Percentiles rank a stretch among this genome's conserved stretches.
Conservation (phyloP, 768 basidiomycete species). For the Leucosporidium scottii region DNA sequence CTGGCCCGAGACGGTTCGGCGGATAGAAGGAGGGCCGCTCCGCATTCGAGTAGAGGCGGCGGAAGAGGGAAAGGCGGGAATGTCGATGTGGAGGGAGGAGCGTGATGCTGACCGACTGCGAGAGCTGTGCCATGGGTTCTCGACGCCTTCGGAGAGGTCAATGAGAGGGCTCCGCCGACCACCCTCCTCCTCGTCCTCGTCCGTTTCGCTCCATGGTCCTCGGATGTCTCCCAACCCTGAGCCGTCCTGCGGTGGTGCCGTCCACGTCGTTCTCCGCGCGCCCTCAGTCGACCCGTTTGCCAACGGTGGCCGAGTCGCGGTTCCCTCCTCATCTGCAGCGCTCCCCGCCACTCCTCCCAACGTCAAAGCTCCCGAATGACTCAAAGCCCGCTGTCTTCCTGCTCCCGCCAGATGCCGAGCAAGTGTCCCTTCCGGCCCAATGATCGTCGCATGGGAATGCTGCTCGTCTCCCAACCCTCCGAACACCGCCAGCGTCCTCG, state of each 20-base stretch:
- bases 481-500: constrained; percentile 31
- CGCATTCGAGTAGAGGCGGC: not conserved
- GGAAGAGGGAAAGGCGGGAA: not conserved
- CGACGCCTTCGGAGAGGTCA: constrained; percentile 20
- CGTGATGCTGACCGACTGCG: not conserved
- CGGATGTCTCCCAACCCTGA: not conserved
- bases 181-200: not conserved
- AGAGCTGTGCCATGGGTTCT: constrained; percentile 25
- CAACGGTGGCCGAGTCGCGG: not conserved
- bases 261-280: constrained; percentile 9
- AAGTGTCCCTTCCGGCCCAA: not conserved
- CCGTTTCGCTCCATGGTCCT: not conserved
- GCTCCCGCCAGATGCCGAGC: not conserved
- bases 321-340: not conserved
- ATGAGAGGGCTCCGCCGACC: not conserved
- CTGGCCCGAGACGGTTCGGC: not conserved
- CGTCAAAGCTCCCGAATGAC: not conserved
- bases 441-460: constrained; percentile 1
- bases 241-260: not conserved
- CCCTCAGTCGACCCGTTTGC: not conserved
- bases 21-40: not conserved
- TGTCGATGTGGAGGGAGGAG: not conserved
- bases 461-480: constrained; percentile 13
- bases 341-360: not conserved
- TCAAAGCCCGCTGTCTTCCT: not conserved